These are phyloP conservation scores for Dendrobium nobile DNA, from an alignment of 106 monocot species.

Conservation along the genomic window DNA sequence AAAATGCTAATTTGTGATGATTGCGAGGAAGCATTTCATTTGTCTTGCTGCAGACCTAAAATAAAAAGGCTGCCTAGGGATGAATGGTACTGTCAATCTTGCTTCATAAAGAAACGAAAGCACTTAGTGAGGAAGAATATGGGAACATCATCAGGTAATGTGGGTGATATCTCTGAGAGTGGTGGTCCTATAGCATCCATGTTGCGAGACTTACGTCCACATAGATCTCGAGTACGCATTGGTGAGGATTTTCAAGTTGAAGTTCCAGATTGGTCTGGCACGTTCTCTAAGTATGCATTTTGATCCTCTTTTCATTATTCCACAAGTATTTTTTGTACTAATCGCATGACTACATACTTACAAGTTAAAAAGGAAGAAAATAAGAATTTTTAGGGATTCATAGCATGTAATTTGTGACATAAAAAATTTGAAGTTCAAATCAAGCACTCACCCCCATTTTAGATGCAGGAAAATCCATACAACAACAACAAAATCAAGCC, in stretches of 20 bases:
- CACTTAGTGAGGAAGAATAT: conserved; percentile 11
- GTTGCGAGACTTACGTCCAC: conserved; percentile 40
- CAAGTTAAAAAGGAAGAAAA: conserved; percentile 6
- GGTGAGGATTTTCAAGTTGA: conserved; percentile 69
- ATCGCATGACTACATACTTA: not conserved
- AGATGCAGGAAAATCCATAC: not conserved
- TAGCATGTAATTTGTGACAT: not conserved
- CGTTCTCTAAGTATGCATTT: conserved; percentile 47
- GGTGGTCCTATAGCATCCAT: conserved; percentile 45
- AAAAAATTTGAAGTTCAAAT: not conserved
- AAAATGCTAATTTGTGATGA: conserved; percentile 84
- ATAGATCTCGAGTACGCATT: conserved; percentile 48
- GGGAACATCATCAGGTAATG: conserved; percentile 14
- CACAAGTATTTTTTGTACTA: not conserved
- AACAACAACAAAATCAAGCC: no score
- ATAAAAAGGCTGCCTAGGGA: conserved; percentile 33
- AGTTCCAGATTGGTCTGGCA: conserved; percentile 55
- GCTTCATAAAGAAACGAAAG: conserved; percentile 50
- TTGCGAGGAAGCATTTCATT: conserved; percentile 85
- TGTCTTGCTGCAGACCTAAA: conserved; percentile 53
- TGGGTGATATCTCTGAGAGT: conserved; percentile 7
- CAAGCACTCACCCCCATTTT: not conserved
- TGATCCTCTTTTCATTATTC: conserved; percentile 2
- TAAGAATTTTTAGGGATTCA: not conserved
- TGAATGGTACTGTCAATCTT: conserved; percentile 76